These are phyloP conservation scores for Platanus orientalis DNA, from an alignment of 164 flowering plant genomes.

Conservation along the genomic window DNA sequence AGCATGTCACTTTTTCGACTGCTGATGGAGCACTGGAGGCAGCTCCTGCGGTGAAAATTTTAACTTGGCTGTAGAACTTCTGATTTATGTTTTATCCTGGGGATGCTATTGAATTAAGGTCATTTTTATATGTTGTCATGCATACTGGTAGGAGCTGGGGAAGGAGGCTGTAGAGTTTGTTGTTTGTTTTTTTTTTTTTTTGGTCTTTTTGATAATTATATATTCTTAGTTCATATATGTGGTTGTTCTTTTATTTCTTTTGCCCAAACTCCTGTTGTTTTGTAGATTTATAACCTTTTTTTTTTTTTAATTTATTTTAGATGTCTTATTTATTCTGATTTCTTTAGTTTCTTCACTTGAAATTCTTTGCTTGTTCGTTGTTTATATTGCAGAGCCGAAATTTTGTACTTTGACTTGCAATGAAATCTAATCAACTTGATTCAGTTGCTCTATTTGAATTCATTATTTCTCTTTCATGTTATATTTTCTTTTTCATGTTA, in stretches of 20 bases:
- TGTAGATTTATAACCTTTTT: neutral
- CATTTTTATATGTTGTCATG: conserved; percentile 4
- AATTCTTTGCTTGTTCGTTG: neutral
- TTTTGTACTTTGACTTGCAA: no score
- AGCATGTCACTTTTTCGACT: conserved; percentile 79
- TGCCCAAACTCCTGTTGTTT: no score
- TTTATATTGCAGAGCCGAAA: no score
- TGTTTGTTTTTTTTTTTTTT: no score
- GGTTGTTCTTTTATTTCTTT: neutral
- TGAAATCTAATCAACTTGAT: no score
- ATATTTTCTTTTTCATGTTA: neutral
- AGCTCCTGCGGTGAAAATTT: conserved; percentile 80
- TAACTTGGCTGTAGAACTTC: neutral
- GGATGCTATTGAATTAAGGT: neutral
- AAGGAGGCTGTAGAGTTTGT: neutral
- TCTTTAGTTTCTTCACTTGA: neutral
- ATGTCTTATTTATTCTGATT: neutral
- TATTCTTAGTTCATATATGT: neutral
- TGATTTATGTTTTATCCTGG: neutral
- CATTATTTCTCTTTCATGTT: neutral
- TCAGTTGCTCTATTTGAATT: neutral
- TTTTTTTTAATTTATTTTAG: neutral
- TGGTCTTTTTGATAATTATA: no score
- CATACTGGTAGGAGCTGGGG: neutral
- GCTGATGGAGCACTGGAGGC: conserved; percentile 99